These are phyloP conservation scores for Passiflora organensis DNA, from an alignment of 345 rosid genomes.

Conservation along the genomic window DNA sequence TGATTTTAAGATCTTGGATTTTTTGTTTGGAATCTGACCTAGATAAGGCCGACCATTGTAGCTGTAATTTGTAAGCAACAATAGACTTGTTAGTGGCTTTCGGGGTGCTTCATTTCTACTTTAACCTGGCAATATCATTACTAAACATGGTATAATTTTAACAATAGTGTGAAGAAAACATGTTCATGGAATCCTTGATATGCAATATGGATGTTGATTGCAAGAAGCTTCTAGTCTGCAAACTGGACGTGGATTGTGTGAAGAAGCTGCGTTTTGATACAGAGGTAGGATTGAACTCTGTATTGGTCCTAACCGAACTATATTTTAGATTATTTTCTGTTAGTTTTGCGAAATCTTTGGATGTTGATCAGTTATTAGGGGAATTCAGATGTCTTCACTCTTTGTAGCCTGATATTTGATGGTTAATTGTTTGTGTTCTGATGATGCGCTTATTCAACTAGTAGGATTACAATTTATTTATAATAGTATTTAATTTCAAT, in stretches of 20 bases:
- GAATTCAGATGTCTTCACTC: neutral
- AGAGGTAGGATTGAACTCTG: conserved; percentile 47
- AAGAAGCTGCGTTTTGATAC: conserved; percentile 86
- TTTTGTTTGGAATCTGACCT: no score
- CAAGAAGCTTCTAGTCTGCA: conserved; percentile 83
- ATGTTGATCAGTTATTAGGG: neutral
- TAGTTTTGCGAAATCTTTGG: neutral
- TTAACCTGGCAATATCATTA: neutral
- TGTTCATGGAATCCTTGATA: conserved; percentile 86
- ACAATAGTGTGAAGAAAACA: conserved; percentile 66
- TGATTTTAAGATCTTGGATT: no score
- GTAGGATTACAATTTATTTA: neutral
- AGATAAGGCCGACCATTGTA: no score
- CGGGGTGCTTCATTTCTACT: neutral
- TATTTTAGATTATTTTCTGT: neutral
- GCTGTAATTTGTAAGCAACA: neutral
- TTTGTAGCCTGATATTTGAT: neutral
- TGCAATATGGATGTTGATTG: conserved; percentile 75
- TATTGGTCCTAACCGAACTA: conserved; percentile 12
- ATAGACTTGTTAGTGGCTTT: neutral
- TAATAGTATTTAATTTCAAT: conserved; percentile 8
- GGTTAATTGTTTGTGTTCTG: no score
- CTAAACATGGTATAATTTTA: conserved; percentile 7
- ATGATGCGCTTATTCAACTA: neutral
- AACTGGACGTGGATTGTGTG: conserved; percentile 78